Base-by-base conservation (phyloP, 306 rosid species). In the Albizia julibrissin region DNA sequence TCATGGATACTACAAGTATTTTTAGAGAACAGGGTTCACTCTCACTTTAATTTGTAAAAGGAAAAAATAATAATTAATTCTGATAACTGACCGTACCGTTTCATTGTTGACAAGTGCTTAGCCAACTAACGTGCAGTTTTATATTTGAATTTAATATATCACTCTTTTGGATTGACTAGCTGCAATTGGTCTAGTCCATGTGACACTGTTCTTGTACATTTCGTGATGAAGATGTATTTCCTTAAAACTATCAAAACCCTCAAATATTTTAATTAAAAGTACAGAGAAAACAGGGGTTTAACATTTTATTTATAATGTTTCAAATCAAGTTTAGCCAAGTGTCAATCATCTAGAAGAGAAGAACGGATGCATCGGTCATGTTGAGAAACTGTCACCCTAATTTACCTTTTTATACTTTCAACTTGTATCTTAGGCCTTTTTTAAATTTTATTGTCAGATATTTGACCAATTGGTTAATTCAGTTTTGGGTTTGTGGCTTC, bases 281-380 rank as follows among this genome's bases (percentile, higher is more conserved):
- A 5, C 31, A 34, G 39, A 34, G 39, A 34, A 34, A 34, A 5
- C 39, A 34, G 39, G 5, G 39, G 5, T 34, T 34, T 34, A 34
- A 34, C 39, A 34, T 34, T 34, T 33, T 6, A 37, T 37, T 37
- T 37, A 37, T 37, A 37, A 37, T 37, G 39, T 37, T 8, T 10
- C 2, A 9, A 42, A 42, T 42, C 1, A 8, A 68, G 43, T 50
- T 13, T 33, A 31, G 78, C 78, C 78, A 82, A 58, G 68, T 76
- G 81, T 82, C 81, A 82, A 69, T 77, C 74, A 82, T 82, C 39
- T 54, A 77, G 15, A 12, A 44, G 3, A 76, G 68, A 77, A 66
- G 26, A 71, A 61, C 33, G 81, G 74, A 10, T 10, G 16, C 19
- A 21, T 77, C 18, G 31, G 68, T 77, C 69, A 77, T 8, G 70